A percentile compares a stretch with the other conserved stretches of the same genome.
These are phyloP conservation scores for Meyerozyma elateridarum DNA, from an alignment of 1,139 yeast genomes.

Conservation along the genomic window DNA sequence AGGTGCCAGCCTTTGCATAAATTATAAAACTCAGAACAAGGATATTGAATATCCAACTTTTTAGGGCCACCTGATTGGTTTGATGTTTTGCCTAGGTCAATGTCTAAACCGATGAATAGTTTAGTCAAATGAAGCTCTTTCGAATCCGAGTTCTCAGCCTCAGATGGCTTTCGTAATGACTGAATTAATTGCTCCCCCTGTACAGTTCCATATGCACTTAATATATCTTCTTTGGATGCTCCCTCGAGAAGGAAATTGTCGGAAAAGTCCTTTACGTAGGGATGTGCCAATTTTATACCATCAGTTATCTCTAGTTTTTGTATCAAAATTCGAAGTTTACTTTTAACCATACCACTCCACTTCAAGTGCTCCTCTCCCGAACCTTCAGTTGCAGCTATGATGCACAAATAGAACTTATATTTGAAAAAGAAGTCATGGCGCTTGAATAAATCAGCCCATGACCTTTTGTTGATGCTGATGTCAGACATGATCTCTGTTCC, in stretches of 20 bases:
- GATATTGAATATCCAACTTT: constrained; percentile 81
- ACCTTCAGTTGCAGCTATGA: constrained; percentile 72
- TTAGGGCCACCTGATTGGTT: constrained; percentile 40
- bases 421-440: constrained; percentile 78
- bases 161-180: constrained; percentile 8
- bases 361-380: constrained; percentile 74
- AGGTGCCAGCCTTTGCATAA: constrained; percentile 70
- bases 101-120: constrained; percentile 73
- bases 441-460: constrained; percentile 71
- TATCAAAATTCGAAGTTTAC: constrained; percentile 75
- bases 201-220: constrained; percentile 51
- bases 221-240: constrained; percentile 49
- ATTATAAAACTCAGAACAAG: constrained; percentile 83
- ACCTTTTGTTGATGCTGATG: constrained; percentile 57
- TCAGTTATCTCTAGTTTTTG: constrained; percentile 72
- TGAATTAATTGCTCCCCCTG: constrained; percentile 33
- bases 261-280: constrained; percentile 76
- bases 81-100: constrained; percentile 39
- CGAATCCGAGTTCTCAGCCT: constrained; percentile 21
- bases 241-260: constrained; percentile 50
- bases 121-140: constrained; percentile 60
- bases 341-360: constrained; percentile 92
- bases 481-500: constrained; percentile 69
- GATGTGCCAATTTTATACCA: constrained; percentile 83
- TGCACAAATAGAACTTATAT: constrained; percentile 81